phyloP scores from a whole-genome alignment of 257 asterid genomes.

The Anisodus acutangulus region DNA sequence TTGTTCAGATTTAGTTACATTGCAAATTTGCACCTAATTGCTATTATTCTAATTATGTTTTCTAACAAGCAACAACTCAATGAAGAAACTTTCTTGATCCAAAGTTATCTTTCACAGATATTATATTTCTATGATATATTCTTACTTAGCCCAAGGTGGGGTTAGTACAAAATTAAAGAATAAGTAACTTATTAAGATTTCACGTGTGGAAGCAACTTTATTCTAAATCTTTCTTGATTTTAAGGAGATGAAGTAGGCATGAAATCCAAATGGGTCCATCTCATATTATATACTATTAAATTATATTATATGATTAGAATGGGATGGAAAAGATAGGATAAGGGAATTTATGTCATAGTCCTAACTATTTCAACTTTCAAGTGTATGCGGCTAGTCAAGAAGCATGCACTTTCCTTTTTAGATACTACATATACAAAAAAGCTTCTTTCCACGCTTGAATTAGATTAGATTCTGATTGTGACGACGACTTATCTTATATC shows the following conservation, averaged over 20 bases:
- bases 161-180: neutral
- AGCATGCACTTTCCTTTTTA: neutral
- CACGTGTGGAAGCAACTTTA: conserved; percentile 27
- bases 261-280: conserved; percentile 48
- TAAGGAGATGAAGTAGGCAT: conserved; percentile 34
- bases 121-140: neutral
- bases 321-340: conserved; percentile 32
- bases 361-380: conserved; percentile 23
- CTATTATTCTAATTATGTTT: neutral
- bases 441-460: neutral
- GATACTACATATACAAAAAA: neutral
- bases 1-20: neutral
- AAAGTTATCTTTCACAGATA: neutral
- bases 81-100: neutral
- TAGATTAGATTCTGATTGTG: neutral
- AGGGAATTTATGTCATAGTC: conserved; percentile 28
- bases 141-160: neutral
- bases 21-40: neutral
- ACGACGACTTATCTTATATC: neutral
- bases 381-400: conserved; percentile 5
- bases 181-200: neutral
- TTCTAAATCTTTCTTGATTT: conserved; percentile 26
- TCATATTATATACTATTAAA: neutral
- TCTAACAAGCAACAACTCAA: neutral
- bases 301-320: neutral